Evolutionary conservation across 805 yeast genomes (phyloP), one percentile per base, ranked within the genome.

Genomic region (Cyberlindnera bimundalis): DNA sequence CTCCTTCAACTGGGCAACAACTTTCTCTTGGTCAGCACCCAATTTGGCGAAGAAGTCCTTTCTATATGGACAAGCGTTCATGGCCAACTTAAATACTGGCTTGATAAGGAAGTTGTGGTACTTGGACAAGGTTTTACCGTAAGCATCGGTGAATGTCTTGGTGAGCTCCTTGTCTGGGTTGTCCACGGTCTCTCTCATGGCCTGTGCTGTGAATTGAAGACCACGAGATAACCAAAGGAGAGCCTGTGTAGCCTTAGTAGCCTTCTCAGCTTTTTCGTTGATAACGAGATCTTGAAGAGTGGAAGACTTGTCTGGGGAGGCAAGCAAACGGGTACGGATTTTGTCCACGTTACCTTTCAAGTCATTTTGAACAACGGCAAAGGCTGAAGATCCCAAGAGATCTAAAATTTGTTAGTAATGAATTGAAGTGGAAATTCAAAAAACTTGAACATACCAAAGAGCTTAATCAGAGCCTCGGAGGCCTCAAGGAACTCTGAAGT

Each of bases 1-100:
- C 24, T 56, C 76, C 39, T 60, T 66, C 56, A 89, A 70, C 65
- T 88, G 89, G 47, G 65, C 69, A 28, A 64, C 53, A 17, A 89
- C 95, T 58, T 74, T 76, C 25, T 67, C 81, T 60, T 79, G 83
- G 61, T 83, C 88, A 17, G 73, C 72, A 42, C 96, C 96, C 53
- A 88, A 74, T 68, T 87, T 88, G 45, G 64, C 81, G 57, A 86
- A 88, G 60, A 88, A 85, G 58, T 80, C 95, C 61, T 77, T 79
- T 69, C 96, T 78, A 66, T 86, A 89, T 11, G 96, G 96, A 64
- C 95, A 86, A 2, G 96, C 95, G 64, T 84, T 85, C 96, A 88
- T 89, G 35, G 96, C 96, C 61, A 89, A 73, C 67, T 86, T 86
- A 76, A 88, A 88, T 39, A 89, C 79, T 20, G 96, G 96, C 58